Percentiles rank a stretch among this genome's conserved stretches.
Conservation (phyloP, 163 green algal species). For the Trebouxiophyceae sp. region DNA sequence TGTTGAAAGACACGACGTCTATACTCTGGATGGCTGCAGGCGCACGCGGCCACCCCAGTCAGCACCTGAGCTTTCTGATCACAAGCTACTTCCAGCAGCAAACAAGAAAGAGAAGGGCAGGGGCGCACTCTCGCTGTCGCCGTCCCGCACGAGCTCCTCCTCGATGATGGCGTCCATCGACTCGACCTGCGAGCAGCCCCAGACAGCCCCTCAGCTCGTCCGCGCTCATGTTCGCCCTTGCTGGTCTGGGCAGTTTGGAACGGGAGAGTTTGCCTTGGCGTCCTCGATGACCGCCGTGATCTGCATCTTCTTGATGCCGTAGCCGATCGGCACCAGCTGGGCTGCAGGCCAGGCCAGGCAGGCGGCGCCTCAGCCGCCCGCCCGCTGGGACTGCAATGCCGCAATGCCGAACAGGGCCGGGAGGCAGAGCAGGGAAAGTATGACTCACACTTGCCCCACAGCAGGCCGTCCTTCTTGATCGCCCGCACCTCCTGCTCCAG, state of each 20-base stretch:
- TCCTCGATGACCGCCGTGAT: constrained; percentile 65
- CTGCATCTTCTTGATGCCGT: constrained; percentile 65
- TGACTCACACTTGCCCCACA: constrained; percentile 45
- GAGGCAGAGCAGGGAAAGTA: too few species aligned
- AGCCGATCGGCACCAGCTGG: constrained; percentile 52
- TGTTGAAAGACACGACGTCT: constrained; percentile 44
- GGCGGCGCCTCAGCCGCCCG: too few species aligned
- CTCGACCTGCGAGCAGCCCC: too few species aligned
- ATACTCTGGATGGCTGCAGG: constrained; percentile 40
- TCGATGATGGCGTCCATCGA: constrained; percentile 62
- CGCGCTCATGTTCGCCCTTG: too few species aligned
- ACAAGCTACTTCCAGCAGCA: not conserved
- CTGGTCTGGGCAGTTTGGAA: too few species aligned
- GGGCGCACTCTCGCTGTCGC: constrained; percentile 28
- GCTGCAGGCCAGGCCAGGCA: constrained; percentile 28
- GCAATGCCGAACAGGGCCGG: too few species aligned
- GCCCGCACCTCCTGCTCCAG: constrained; percentile 46
- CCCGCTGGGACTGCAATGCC: too few species aligned
- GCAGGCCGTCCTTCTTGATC: constrained; percentile 53
- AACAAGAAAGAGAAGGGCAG: not conserved
- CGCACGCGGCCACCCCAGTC: not conserved
- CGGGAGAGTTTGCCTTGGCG: too few species aligned
- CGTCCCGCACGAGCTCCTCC: constrained; percentile 45
- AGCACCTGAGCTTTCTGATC: not conserved
- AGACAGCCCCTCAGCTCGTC: too few species aligned